A percentile compares a stretch with the other conserved stretches of the same genome.
Evolutionary conservation across 352 stramenopile genomes (phyloP).

Genomic region (Blastocystis sp.): DNA sequence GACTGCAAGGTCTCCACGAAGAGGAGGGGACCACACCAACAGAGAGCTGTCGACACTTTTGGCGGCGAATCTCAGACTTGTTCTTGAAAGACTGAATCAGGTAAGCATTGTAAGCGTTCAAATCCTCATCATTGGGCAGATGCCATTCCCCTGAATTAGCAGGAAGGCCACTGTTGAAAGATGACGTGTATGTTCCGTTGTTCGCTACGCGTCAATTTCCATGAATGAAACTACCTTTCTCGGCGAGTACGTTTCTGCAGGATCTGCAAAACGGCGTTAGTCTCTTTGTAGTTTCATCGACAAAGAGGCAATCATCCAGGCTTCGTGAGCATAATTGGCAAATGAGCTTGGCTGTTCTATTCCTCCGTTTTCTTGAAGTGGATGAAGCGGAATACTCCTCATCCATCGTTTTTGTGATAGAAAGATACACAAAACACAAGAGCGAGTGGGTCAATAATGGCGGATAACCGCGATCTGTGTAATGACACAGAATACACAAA

Average conservation of each 20-base stretch:
- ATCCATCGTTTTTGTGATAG: no score
- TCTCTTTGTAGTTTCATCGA: neutral
- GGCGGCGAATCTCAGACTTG: neutral
- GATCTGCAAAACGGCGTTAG: conserved; percentile 4
- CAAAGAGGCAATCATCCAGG: conserved; percentile 7
- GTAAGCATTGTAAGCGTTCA: no score
- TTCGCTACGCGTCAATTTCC: no score
- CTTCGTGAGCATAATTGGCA: neutral
- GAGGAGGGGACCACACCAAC: neutral
- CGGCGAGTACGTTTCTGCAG: neutral
- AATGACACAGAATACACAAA: neutral
- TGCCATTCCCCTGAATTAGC: no score
- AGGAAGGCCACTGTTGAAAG: no score
- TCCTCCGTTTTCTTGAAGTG: neutral
- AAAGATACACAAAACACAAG: no score
- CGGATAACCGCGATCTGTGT: no score
- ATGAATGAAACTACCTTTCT: neutral
- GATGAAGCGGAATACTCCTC: no score
- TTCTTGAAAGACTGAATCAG: neutral
- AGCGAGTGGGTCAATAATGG: no score
- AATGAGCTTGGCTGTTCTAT: neutral
- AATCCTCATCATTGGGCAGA: neutral
- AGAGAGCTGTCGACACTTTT: neutral
- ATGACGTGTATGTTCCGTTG: no score
- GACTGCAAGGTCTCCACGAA: no score